These are phyloP conservation scores for Entonaema liquescens DNA, from an alignment of 495 filamentous ascomycete genomes.

Conservation along the genomic window DNA sequence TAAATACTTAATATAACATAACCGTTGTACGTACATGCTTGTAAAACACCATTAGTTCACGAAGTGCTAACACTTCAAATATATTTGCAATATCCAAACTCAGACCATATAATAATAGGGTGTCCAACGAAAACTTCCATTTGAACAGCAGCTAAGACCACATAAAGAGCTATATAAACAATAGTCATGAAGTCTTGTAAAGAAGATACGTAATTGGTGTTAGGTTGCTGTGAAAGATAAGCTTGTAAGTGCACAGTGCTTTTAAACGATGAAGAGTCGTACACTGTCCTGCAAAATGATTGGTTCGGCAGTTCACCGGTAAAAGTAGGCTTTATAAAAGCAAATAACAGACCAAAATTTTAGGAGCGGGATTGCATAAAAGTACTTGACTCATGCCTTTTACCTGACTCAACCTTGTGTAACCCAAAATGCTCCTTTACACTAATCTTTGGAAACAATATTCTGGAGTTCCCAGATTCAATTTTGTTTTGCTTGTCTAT, in stretches of 20 bases:
- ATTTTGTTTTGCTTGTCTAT: constrained; percentile 24
- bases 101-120: no score
- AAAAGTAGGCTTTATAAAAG: constrained; percentile 1
- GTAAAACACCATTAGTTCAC: no score
- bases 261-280: neutral
- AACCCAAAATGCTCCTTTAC: constrained; percentile 44
- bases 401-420: constrained; percentile 45
- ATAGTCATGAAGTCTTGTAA: no score
- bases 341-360: neutral
- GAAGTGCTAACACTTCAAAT: no score
- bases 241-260: neutral
- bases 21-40: no score
- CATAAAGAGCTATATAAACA: no score
- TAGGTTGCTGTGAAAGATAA: neutral
- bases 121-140: no score
- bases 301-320: neutral
- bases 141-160: no score
- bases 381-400: constrained; percentile 46
- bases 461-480: constrained; percentile 39
- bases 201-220: neutral
- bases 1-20: no score
- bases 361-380: constrained; percentile 44
- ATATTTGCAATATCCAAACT: no score
- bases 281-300: neutral
- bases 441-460: constrained; percentile 43